These are phyloP conservation scores for Mortierella sp. DNA, from an alignment of 371 early-diverging fungal genomes.

Conservation along the genomic window DNA sequence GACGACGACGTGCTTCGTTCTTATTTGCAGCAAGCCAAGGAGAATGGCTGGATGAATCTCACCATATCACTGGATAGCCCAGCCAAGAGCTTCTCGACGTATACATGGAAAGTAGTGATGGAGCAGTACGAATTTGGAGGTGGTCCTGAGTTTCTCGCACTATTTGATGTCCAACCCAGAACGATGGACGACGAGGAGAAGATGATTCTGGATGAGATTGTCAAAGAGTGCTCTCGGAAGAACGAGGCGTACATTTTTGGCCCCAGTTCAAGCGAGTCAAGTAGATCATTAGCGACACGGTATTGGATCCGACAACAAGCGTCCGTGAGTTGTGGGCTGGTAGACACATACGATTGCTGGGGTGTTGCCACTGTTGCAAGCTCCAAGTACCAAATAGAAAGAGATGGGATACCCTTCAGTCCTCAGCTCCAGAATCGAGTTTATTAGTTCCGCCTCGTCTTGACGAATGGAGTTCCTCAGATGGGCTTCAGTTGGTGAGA, in stretches of 20 bases:
- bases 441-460: no score
- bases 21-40: conserved; percentile 9
- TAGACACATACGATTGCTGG: no score
- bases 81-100: conserved; percentile 17
- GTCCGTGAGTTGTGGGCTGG: no score
- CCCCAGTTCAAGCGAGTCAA: no score
- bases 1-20: conserved; percentile 7
- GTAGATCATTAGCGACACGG: no score
- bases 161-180: conserved; percentile 10
- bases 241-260: conserved; percentile 8
- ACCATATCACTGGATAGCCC: conserved; percentile 18
- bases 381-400: no score
- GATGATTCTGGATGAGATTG: conserved; percentile 5
- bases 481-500: no score
- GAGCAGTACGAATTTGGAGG: conserved; percentile 6
- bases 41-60: conserved; percentile 12
- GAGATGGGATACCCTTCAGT: no score
- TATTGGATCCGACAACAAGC: no score
- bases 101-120: conserved; percentile 10
- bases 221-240: conserved; percentile 11
- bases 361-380: no score
- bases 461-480: no score
- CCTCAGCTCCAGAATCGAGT: no score
- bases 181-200: conserved; percentile 6
- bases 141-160: background rate